Evolutionary conservation across 2,329 filamentous ascomycete genomes (phyloP).

Genomic region (Venturia asperata): DNA sequence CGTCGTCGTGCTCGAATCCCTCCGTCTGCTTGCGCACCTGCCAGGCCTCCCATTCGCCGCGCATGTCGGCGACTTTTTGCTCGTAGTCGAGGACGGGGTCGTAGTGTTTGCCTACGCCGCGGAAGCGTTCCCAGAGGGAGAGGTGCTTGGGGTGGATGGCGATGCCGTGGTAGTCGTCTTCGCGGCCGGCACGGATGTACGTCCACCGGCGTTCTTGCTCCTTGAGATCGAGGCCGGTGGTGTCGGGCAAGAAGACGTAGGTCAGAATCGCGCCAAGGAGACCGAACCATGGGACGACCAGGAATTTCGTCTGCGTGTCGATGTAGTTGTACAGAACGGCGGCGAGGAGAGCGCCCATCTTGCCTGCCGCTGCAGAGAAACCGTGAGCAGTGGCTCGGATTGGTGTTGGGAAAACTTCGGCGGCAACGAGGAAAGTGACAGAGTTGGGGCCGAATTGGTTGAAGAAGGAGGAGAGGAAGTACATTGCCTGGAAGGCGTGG

Average conservation of each 20-base stretch:
- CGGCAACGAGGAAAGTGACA: conserved; percentile 92
- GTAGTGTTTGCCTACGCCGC: conserved; percentile 74
- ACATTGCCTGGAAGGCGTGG: conserved; percentile 93
- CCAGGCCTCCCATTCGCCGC: conserved; percentile 48
- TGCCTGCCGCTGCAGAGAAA: conserved; percentile 86
- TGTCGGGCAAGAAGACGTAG: conserved; percentile 84
- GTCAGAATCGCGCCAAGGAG: conserved; percentile 79
- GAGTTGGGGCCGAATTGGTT: conserved; percentile 97
- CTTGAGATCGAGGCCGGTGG: conserved; percentile 91
- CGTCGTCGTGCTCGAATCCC: conserved; percentile 31
- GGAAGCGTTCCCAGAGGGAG: conserved; percentile 77
- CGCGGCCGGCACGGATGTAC: conserved; percentile 72
- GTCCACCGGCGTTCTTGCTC: conserved; percentile 93
- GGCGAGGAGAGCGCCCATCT: conserved; percentile 78
- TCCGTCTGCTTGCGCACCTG: conserved; percentile 47
- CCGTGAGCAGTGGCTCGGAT: conserved; percentile 91
- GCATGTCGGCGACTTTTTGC: conserved; percentile 78
- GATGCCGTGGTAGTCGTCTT: conserved; percentile 82
- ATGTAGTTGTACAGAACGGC: conserved; percentile 95
- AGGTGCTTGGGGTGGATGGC: conserved; percentile 86
- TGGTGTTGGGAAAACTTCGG: conserved; percentile 92
- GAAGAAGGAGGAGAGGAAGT: conserved; percentile 97
- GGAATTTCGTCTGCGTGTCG: conserved; percentile 73
- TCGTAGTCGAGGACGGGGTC: conserved; percentile 75
- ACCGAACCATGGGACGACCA: conserved; percentile 93